Evolutionary conservation across 202 grass and related monocot genomes (phyloP), one percentile per base, ranked within the genome.

Genomic region (Cymbopogon flexuosus): DNA sequence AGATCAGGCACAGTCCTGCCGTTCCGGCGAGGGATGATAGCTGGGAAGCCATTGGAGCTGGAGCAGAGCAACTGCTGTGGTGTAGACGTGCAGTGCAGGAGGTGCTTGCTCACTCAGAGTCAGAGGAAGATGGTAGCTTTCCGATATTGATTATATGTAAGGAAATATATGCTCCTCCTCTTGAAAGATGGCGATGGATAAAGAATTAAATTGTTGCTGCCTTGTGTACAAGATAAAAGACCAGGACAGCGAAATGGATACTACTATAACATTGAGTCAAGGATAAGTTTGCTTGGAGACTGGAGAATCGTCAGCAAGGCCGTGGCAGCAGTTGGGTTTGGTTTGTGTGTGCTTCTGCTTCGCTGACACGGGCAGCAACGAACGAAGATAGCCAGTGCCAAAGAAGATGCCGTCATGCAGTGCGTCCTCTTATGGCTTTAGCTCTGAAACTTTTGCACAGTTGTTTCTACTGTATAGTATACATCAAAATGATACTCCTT

Each of bases 1-100:
- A 77, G 19, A 72, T 30, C 65, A 79, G 16, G 63, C 60, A 75
- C n/a, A 75, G 14, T 15, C 57, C 80, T 34, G 66, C 30, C 4
- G 58, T 41, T 33, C 12, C 59, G 4, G 82, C 9, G 13, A 82
- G 13, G 31, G 21, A 81, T 15, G 46, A 59, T 51, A 85, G 37
- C 46, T 72, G 78, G 37, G 5, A 12, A 56, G 8, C 81, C 86
- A 88, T 84, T 72, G 66, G 58, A 72, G 36, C 7, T 39, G 7
- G 19, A 40, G 8, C 27, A 27, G 27, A 27, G 27, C 27, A 27
- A 27, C 22, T 60, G 34, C 18, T 21, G 24, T 12, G 9, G 56
- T 23, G 27, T 27, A 27, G 27, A 27, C 27, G 27, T 27, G 27
- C 27, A 27, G 27, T 27, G 56, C 19, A 23, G 8, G 56, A 58